These are phyloP conservation scores for Crithidia fasciculata DNA, from an alignment of 208 protist species.

Conservation along the genomic window DNA sequence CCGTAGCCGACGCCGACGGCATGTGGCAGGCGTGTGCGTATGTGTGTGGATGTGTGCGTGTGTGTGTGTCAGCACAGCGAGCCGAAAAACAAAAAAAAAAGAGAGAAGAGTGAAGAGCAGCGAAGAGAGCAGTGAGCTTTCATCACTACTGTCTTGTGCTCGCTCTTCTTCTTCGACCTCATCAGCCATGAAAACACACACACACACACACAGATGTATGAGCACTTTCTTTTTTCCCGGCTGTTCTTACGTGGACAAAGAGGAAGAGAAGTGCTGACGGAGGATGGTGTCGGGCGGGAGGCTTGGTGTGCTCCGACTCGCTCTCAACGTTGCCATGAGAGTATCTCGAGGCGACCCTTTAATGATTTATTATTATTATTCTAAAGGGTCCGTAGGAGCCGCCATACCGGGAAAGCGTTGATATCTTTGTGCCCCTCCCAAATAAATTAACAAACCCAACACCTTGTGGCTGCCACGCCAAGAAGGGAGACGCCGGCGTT, in stretches of 20 bases:
- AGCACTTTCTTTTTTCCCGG: too few species aligned
- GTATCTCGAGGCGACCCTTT: background rate
- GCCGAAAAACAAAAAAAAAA: too few species aligned
- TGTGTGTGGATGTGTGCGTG: too few species aligned
- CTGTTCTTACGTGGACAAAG: background rate
- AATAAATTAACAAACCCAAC: background rate
- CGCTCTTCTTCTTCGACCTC: too few species aligned
- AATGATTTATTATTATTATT: background rate
- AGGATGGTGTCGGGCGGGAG: background rate
- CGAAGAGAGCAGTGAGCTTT: too few species aligned
- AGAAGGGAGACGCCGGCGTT: background rate
- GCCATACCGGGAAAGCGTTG: slow-evolving; percentile 16
- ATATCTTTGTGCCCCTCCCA: slow-evolving; percentile 18
- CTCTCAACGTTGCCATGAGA: slow-evolving; percentile 13
- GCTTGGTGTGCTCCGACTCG: slow-evolving; percentile 3
- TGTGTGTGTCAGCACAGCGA: too few species aligned
- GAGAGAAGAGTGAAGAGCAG: too few species aligned
- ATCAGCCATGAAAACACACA: too few species aligned
- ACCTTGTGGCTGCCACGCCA: background rate
- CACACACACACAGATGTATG: too few species aligned
- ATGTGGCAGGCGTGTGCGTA: background rate
- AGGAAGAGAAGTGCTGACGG: background rate
- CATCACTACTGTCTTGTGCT: too few species aligned
- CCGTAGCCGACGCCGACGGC: background rate
- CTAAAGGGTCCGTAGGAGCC: background rate